Percentiles rank a stretch among this genome's conserved stretches.
Conservation (phyloP, 345 rosid species). For the Camelina sativa region DNA sequence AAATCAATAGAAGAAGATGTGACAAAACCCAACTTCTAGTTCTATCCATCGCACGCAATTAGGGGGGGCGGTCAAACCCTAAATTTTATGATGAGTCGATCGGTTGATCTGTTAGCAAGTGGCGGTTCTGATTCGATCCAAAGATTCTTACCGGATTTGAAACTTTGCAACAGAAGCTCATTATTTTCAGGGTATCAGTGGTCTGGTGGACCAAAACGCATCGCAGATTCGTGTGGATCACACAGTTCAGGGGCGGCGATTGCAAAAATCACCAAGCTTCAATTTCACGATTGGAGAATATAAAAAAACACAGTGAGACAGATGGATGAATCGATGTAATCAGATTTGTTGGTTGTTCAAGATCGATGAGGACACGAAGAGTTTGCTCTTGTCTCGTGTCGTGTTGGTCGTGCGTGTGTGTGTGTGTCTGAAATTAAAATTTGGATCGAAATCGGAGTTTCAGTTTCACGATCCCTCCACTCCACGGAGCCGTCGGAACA, state of each 20-base stretch:
- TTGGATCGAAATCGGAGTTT: conserved; percentile 22
- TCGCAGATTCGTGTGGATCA: conserved; percentile 36
- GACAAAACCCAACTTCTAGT: no score
- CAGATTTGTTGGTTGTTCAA: neutral
- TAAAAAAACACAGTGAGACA: neutral
- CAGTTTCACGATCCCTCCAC: conserved; percentile 20
- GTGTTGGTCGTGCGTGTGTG: conserved; percentile 1
- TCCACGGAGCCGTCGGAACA: conserved; percentile 13
- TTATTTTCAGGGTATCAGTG: conserved; percentile 25
- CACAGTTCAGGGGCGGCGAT: conserved; percentile 32
- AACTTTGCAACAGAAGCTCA: conserved; percentile 29
- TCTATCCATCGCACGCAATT: no score
- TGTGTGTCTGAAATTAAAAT: neutral
- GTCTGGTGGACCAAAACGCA: conserved; percentile 6
- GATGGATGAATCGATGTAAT: conserved; percentile 11
- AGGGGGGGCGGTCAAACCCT: no score
- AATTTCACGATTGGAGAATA: neutral
- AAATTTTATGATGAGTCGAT: conserved; percentile 7
- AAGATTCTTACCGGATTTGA: conserved; percentile 15
- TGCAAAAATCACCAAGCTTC: conserved; percentile 28
- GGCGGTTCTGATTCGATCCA: conserved; percentile 28
- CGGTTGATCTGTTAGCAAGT: conserved; percentile 13
- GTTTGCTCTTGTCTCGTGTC: conserved; percentile 24
- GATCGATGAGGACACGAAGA: conserved; percentile 32
- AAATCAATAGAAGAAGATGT: conserved; percentile 45